Evolutionary conservation across 2,329 filamentous ascomycete species (phyloP).

Genomic region (Aspergillus ibericus): DNA sequence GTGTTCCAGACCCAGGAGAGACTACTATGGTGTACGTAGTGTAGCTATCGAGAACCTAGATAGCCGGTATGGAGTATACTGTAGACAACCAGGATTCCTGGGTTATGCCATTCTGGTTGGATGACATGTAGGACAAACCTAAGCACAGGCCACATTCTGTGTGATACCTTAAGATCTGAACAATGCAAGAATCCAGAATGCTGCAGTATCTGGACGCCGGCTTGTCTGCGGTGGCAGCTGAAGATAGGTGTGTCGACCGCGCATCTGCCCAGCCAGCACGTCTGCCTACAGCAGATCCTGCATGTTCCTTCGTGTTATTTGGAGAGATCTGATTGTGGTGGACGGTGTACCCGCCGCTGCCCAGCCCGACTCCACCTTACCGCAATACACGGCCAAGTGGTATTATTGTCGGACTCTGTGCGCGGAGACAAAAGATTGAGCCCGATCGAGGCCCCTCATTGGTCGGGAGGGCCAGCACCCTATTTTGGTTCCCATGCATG

Average conservation of each 20-base stretch:
- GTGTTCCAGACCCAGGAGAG: conserved; percentile 8
- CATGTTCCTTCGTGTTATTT: not conserved
- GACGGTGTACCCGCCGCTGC: not conserved
- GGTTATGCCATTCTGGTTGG: conserved; percentile 4
- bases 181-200: conserved; percentile 8
- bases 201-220: conserved; percentile 6
- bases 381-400: not conserved
- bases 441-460: not conserved
- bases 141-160: conserved; percentile 15
- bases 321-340: not conserved
- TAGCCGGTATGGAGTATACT: not conserved
- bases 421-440: not conserved
- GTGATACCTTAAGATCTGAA: conserved; percentile 12
- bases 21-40: too few species aligned
- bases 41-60: too few species aligned
- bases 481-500: conserved; percentile 14
- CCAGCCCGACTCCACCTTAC: not conserved
- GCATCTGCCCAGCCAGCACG: not conserved
- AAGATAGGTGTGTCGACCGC: not conserved
- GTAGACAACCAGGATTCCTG: not conserved
- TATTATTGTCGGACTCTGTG: not conserved
- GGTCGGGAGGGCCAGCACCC: conserved; percentile 6
- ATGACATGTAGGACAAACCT: conserved; percentile 6
- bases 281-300: not conserved
- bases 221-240: not conserved